Evolutionary conservation across 768 basidiomycete genomes (phyloP), one percentile per base, ranked within the genome.

Genomic region (Amanita pallidorosea): DNA sequence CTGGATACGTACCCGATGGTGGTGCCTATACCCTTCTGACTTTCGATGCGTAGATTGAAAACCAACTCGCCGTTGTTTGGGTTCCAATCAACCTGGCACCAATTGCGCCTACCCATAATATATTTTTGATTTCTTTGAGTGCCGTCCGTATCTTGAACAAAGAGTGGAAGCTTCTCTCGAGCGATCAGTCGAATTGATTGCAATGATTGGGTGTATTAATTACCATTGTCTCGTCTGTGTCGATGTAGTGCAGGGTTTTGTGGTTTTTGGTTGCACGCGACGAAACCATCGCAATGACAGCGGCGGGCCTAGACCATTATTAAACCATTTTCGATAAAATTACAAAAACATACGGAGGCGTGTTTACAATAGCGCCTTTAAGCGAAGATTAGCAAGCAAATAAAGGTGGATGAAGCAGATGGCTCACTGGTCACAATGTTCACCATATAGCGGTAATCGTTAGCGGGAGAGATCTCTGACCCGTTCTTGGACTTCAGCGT

Each of bases 171-270:
- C 89, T 89, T 52, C 13, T 38, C 0, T 35, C 15, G 27, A 9
- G 34, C 41, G 25, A 50, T 37, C 3, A 22, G 15, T 35, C 31
- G 25, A 17, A 15, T 13, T 50, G 8, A 55, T 42, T 17, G 40
- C 25, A 33, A 33, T 42, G 27, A n/a, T n/a, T 36, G 31, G 5
- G 22, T 29, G 9, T 9, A 42, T 15, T 5, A 36, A 64, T 20
- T 54, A 88, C 89, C 89, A 89, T 95, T 9, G 66, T 75, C 63
- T 97, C 94, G 58, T 96, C 95, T 0, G 95, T 98, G 13, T 84
- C 70, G 11, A 72, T 70, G 55, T 81, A 66, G 59, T 94, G 93
- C 58, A 99, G 68, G 1, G 94, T 94, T 64, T 80, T 82, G 65
- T 99, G 95, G 5, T 73, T 77, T 65, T 93, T 92, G 2, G 73